These are phyloP conservation scores for Pseudocercospora crystallina DNA, from an alignment of 2,329 filamentous ascomycete genomes.

Conservation along the genomic window DNA sequence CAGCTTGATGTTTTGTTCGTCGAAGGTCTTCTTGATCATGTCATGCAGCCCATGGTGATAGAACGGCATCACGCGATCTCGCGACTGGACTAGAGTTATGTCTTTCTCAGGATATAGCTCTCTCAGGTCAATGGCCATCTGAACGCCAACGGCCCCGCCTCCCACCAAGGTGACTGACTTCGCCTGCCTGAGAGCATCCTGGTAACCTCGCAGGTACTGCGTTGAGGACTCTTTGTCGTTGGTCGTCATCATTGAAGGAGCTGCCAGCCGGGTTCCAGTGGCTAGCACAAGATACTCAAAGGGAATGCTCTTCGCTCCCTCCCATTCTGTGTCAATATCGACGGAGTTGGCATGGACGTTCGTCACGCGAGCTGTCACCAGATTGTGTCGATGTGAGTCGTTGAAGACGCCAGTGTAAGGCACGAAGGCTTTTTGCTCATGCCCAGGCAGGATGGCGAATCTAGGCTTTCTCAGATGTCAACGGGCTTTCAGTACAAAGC, in stretches of 20 bases:
- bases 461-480: constrained; percentile 16
- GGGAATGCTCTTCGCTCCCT: constrained; percentile 18
- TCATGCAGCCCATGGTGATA: constrained; percentile 48
- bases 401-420: constrained; percentile 21
- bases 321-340: constrained; percentile 15
- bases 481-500: background rate
- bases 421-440: constrained; percentile 26
- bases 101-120: constrained; percentile 56
- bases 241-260: constrained; percentile 22
- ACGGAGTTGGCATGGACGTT: constrained; percentile 17
- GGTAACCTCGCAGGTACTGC: constrained; percentile 15
- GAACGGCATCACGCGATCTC: constrained; percentile 52
- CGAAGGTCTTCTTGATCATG: constrained; percentile 43
- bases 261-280: constrained; percentile 19
- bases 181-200: constrained; percentile 25
- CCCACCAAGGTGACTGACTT: constrained; percentile 39
- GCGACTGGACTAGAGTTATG: constrained; percentile 60
- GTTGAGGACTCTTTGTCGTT: constrained; percentile 15
- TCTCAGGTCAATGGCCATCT: constrained; percentile 62
- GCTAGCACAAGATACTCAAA: constrained; percentile 26
- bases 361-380: constrained; percentile 18
- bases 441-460: constrained; percentile 22
- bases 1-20: constrained; percentile 50
- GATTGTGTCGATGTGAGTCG: constrained; percentile 10
- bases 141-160: constrained; percentile 62